Percentiles rank a stretch among this genome's conserved stretches.
Evolutionary conservation across 2,329 filamentous ascomycete genomes (phyloP).

Genomic region (Arachnomyces sp.): DNA sequence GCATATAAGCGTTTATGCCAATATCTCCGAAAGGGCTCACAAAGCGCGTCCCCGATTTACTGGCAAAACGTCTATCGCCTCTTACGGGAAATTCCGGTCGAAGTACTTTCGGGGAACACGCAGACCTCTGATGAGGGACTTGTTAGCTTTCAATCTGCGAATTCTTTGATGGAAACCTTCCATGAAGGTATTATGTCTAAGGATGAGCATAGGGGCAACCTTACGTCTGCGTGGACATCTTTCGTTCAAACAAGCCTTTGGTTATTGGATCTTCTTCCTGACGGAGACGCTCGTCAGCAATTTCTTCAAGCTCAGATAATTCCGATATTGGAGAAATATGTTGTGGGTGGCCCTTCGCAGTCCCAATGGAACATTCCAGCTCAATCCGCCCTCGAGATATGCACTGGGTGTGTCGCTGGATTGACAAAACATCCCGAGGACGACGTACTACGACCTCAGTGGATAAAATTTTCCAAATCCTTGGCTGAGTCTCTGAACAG

Average conservation of each 20-base stretch:
- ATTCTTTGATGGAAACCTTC: constrained; percentile 57
- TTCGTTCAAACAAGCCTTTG: constrained; percentile 60
- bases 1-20: constrained; percentile 53
- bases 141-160: constrained; percentile 42
- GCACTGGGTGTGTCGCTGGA: constrained; percentile 30
- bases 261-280: constrained; percentile 41
- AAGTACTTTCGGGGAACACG: constrained; percentile 30
- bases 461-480: constrained; percentile 52
- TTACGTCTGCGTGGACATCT: constrained; percentile 61
- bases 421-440: constrained; percentile 37
- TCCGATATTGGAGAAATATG: constrained; percentile 47
- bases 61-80: constrained; percentile 64
- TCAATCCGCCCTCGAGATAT: constrained; percentile 29
- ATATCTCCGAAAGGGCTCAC: constrained; percentile 76
- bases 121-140: constrained; percentile 15
- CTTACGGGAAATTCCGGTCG: constrained; percentile 47
- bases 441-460: constrained; percentile 48
- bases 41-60: constrained; percentile 61
- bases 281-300: constrained; percentile 39
- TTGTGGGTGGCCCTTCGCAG: constrained; percentile 39
- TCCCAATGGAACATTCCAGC: constrained; percentile 44
- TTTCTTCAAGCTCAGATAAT: constrained; percentile 42
- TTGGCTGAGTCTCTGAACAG: constrained; percentile 61
- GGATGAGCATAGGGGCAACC: constrained; percentile 65
- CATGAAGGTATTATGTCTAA: constrained; percentile 62